Evolutionary conservation across 108 stramenopile species (phyloP).

Genomic region (Skeletonema tropicum): DNA sequence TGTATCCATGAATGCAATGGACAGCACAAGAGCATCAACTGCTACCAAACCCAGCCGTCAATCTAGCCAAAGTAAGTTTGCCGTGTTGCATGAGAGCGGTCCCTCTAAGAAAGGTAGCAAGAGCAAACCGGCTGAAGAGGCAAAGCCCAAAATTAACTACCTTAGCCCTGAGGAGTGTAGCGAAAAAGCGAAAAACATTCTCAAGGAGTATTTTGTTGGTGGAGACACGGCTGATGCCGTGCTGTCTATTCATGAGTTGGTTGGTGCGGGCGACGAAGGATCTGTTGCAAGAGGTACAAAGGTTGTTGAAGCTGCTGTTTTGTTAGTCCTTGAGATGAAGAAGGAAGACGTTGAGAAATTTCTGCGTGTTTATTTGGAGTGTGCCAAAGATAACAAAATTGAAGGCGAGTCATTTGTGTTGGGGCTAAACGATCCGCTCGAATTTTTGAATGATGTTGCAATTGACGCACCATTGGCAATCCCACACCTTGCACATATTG

Average conservation of each 20-base stretch:
- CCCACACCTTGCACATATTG: conserved; percentile 58
- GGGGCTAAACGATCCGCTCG: conserved; percentile 79
- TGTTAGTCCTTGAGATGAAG: conserved; percentile 82
- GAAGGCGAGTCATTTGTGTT: conserved; percentile 37
- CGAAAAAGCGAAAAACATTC: conserved; percentile 58
- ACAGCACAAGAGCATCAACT: conserved; percentile 12
- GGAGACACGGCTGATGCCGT: conserved; percentile 81
- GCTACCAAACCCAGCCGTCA: conserved; percentile 16
- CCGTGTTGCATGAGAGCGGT: conserved; percentile 17
- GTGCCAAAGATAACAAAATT: conserved; percentile 59
- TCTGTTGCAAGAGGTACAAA: conserved; percentile 68
- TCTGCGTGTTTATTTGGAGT: conserved; percentile 42
- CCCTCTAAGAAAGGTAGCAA: conserved; percentile 32
- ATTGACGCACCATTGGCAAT: conserved; percentile 84
- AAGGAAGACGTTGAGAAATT: conserved; percentile 64
- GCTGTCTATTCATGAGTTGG: conserved; percentile 68
- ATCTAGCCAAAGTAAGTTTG: conserved; percentile 28
- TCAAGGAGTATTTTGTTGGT: conserved; percentile 79
- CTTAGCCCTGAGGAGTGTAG: conserved; percentile 62
- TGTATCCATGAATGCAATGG: conserved; percentile 32
- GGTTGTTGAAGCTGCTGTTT: conserved; percentile 59
- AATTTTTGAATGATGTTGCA: conserved; percentile 75
- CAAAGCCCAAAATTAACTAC: conserved; percentile 21
- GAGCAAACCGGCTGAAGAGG: conserved; percentile 8
- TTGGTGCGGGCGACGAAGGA: conserved; percentile 60